These are phyloP conservation scores for Penicillium hesseltinei DNA, from an alignment of 2,329 filamentous ascomycete genomes.

Conservation along the genomic window DNA sequence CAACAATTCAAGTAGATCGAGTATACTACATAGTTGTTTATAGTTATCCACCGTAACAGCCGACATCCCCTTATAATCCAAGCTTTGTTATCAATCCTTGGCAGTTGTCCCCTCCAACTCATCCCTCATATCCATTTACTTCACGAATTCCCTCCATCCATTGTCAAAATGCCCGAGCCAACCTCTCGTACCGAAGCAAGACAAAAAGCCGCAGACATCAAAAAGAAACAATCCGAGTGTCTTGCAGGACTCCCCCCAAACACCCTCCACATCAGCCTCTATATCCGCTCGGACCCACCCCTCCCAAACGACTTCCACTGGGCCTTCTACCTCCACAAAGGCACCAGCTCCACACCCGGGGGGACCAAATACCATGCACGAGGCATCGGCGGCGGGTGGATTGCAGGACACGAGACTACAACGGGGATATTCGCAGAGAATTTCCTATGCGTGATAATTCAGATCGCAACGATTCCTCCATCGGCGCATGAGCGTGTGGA, in stretches of 20 bases:
- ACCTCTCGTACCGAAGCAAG: background rate
- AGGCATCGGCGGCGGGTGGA: constrained; percentile 3
- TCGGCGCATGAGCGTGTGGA: background rate
- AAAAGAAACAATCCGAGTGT: background rate
- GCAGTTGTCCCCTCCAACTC: background rate
- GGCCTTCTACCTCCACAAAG: constrained; percentile 12
- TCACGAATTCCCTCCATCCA: background rate
- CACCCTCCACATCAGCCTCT: constrained; percentile 2
- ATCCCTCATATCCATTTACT: background rate
- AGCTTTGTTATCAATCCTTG: background rate
- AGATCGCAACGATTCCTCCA: background rate
- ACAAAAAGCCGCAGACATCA: background rate
- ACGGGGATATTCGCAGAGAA: background rate
- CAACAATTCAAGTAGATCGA: too few species aligned
- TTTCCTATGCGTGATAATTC: background rate
- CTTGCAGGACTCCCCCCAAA: background rate
- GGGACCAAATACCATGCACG: constrained; percentile 11
- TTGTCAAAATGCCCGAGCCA: background rate
- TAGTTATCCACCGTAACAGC: background rate
- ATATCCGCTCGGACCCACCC: constrained; percentile 5
- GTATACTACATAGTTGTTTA: background rate
- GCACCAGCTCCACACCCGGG: background rate
- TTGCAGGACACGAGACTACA: constrained; percentile 14
- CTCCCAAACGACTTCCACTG: constrained; percentile 14
- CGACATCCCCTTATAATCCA: background rate